A percentile compares a stretch with the other conserved stretches of the same genome.
Evolutionary conservation across 1,139 yeast genomes (phyloP).

Genomic region (Martiniozyma asiatica): DNA sequence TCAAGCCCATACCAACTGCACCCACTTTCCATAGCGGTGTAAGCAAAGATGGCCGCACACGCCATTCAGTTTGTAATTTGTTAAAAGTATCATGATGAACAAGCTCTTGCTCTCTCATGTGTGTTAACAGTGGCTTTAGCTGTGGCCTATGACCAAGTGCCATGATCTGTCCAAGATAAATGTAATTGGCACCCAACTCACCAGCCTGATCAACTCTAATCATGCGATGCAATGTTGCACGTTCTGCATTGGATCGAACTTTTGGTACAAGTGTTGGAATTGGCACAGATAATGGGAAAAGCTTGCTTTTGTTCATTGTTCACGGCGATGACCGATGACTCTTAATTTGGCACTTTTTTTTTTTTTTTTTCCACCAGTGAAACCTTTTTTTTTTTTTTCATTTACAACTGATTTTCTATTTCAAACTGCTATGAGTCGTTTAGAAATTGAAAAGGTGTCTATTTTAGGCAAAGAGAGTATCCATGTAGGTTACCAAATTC

Average conservation of each 20-base stretch:
- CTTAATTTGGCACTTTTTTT: no score
- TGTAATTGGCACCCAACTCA: conserved; percentile 92
- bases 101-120: conserved; percentile 98
- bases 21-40: conserved; percentile 93
- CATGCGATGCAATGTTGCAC: conserved; percentile 61
- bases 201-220: conserved; percentile 97
- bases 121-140: conserved; percentile 60
- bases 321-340: no score
- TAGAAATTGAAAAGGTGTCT: conserved; percentile 46
- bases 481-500: conserved; percentile 83
- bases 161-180: conserved; percentile 81
- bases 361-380: no score
- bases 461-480: conserved; percentile 77
- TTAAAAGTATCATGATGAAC: conserved; percentile 85
- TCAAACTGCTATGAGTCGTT: no score
- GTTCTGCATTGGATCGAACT: conserved; percentile 36
- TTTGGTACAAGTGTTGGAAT: no score
- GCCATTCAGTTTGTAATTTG: conserved; percentile 53
- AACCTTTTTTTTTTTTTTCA: no score
- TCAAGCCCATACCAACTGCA: conserved; percentile 76
- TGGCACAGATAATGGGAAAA: no score
- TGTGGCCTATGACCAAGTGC: conserved; percentile 65
- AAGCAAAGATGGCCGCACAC: conserved; percentile 82
- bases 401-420: no score
- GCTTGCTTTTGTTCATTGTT: no score